Percentiles rank a stretch among this genome's conserved stretches.
Evolutionary conservation across 2,329 filamentous ascomycete genomes (phyloP).

Genomic region (Sclerotinia sclerotiorum): DNA sequence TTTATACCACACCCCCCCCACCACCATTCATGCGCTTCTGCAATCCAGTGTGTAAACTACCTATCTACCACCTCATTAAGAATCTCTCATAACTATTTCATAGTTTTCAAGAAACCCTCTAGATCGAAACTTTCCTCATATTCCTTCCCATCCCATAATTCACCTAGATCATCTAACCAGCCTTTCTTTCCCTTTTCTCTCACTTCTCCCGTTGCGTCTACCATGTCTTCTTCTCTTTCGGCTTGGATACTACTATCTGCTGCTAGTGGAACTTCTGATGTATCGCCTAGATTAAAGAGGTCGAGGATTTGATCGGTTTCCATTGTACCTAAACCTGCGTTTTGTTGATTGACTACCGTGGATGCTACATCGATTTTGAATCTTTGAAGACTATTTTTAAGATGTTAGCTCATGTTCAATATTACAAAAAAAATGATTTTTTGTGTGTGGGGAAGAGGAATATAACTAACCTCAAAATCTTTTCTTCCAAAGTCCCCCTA

Average conservation of each 20-base stretch:
- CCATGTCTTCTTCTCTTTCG: constrained; percentile 78
- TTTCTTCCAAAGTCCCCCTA: constrained; percentile 93
- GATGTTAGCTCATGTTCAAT: neutral
- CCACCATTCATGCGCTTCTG: too few relatives aligned
- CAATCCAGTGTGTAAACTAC: neutral
- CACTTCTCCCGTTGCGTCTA: constrained; percentile 90
- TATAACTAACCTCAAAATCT: constrained; percentile 76
- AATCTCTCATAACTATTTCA: constrained; percentile 48
- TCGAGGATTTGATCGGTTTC: constrained; percentile 98
- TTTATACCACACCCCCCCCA: too few relatives aligned
- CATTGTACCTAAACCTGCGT: constrained; percentile 88
- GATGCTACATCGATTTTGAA: constrained; percentile 99
- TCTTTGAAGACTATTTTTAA: constrained; percentile 71
- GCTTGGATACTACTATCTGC: constrained; percentile 53
- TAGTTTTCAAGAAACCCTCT: constrained; percentile 90
- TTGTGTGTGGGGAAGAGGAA: neutral
- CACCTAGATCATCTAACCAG: constrained; percentile 90
- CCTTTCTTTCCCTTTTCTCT: constrained; percentile 95
- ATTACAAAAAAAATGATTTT: neutral
- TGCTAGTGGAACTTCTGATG: constrained; percentile 65
- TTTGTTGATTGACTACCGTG: constrained; percentile 98
- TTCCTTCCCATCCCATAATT: constrained; percentile 95
- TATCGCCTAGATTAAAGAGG: constrained; percentile 86
- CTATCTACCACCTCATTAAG: too few relatives aligned
- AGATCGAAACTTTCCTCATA: constrained; percentile 98